phyloP scores from a whole-genome alignment of 2,329 filamentous ascomycete genomes.

The Aureobasidium sp. region DNA sequence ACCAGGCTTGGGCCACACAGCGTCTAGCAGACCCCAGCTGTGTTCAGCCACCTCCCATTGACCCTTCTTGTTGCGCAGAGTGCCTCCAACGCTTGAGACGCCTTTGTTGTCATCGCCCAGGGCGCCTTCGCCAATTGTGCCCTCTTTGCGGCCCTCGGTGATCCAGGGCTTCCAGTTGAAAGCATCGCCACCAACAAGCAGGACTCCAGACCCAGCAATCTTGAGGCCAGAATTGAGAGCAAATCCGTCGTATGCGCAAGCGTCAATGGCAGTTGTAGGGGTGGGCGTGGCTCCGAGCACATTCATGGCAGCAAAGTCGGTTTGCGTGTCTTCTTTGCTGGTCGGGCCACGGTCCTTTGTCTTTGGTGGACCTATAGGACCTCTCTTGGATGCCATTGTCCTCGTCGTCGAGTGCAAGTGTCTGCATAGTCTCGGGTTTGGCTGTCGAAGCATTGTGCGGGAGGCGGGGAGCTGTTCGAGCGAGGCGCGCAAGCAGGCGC shows the following conservation, averaged over 20 bases:
- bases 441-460: background rate
- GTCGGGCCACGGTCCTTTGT: slow-evolving; percentile 50
- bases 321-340: slow-evolving; percentile 53
- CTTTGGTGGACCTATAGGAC: slow-evolving; percentile 27
- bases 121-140: slow-evolving; percentile 28
- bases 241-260: slow-evolving; percentile 76
- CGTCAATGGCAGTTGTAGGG: slow-evolving; percentile 76
- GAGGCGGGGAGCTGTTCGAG: background rate
- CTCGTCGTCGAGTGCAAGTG: background rate
- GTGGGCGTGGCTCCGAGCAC: slow-evolving; percentile 66
- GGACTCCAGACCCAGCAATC: slow-evolving; percentile 58
- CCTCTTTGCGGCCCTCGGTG: slow-evolving; percentile 28
- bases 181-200: slow-evolving; percentile 78
- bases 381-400: background rate
- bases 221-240: slow-evolving; percentile 72
- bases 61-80: slow-evolving; percentile 63
- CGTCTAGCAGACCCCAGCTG: slow-evolving; percentile 64
- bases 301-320: slow-evolving; percentile 68
- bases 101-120: slow-evolving; percentile 26
- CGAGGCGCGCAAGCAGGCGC: background rate
- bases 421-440: background rate
- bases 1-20: slow-evolving; percentile 88
- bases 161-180: slow-evolving; percentile 85
- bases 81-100: slow-evolving; percentile 27
- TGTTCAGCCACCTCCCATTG: slow-evolving; percentile 68